Percentiles rank a stretch among this genome's conserved stretches.
These are phyloP conservation scores for Uncinocarpus reesii DNA, from an alignment of 2,329 filamentous ascomycete species.

Conservation along the genomic window DNA sequence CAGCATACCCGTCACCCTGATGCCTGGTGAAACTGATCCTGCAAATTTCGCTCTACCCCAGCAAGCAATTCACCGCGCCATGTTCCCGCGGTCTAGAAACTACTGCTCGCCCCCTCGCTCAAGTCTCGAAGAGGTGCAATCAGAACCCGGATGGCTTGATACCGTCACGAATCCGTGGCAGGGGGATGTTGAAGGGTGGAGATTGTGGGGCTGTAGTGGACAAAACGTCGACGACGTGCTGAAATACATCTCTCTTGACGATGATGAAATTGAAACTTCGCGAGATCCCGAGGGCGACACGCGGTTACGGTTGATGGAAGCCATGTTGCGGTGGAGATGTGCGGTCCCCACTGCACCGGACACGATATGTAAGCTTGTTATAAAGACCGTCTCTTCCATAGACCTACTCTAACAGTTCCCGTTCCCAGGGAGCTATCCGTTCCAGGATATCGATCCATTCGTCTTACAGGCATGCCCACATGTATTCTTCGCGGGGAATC, in stretches of 20 bases:
- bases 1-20: slow-evolving; percentile 74
- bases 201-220: slow-evolving; percentile 73
- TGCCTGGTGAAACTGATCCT: slow-evolving; percentile 75
- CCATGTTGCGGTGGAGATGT: slow-evolving; percentile 84
- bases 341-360: slow-evolving; percentile 90
- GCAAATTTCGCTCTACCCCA: slow-evolving; percentile 85
- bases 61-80: slow-evolving; percentile 82
- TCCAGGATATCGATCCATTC: slow-evolving; percentile 86
- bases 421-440: slow-evolving; percentile 75
- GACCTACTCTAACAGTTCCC: background rate
- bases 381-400: background rate
- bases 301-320: slow-evolving; percentile 81
- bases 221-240: slow-evolving; percentile 92
- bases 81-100: slow-evolving; percentile 67
- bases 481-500: slow-evolving; percentile 80
- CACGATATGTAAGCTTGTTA: slow-evolving; percentile 65
- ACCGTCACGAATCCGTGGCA: slow-evolving; percentile 88
- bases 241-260: slow-evolving; percentile 61
- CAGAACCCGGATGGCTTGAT: slow-evolving; percentile 66
- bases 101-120: slow-evolving; percentile 43
- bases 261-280: slow-evolving; percentile 19
- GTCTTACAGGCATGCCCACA: slow-evolving; percentile 78
- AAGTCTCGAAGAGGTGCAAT: slow-evolving; percentile 23
- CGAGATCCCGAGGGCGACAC: slow-evolving; percentile 49
- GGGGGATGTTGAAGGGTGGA: slow-evolving; percentile 80